Evolutionary conservation across 2,329 filamentous ascomycete genomes (phyloP).

Genomic region (Dothistroma pini): DNA sequence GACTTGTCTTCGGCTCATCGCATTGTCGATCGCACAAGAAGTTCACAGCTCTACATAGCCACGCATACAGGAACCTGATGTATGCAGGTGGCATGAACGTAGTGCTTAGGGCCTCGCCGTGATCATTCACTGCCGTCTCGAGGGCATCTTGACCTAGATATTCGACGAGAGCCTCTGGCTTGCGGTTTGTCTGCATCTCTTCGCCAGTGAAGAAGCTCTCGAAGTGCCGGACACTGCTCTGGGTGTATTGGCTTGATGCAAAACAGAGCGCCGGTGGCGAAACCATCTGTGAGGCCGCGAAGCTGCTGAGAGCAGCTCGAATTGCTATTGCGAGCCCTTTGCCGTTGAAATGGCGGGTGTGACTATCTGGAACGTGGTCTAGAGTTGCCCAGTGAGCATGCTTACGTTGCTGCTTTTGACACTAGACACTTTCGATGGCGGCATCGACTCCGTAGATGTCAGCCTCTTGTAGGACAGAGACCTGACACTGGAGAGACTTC

Average conservation of each 20-base stretch:
- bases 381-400: background rate
- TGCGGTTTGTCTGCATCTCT: background rate
- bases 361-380: background rate
- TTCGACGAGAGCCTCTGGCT: background rate
- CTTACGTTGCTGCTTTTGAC: background rate
- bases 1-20: background rate
- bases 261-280: background rate
- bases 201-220: background rate
- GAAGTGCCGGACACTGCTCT: background rate
- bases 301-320: background rate
- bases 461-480: background rate
- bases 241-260: background rate
- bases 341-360: background rate
- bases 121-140: background rate
- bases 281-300: background rate
- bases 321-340: background rate
- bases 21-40: background rate
- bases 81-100: background rate
- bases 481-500: background rate
- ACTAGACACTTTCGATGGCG: background rate
- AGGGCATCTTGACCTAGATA: background rate
- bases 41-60: background rate
- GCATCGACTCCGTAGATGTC: background rate
- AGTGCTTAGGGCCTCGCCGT: background rate
- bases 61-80: background rate